A percentile compares a stretch with the other conserved stretches of the same genome.
phyloP scores from a whole-genome alignment of 345 rosid genomes.

The Cardamine occulta region DNA sequence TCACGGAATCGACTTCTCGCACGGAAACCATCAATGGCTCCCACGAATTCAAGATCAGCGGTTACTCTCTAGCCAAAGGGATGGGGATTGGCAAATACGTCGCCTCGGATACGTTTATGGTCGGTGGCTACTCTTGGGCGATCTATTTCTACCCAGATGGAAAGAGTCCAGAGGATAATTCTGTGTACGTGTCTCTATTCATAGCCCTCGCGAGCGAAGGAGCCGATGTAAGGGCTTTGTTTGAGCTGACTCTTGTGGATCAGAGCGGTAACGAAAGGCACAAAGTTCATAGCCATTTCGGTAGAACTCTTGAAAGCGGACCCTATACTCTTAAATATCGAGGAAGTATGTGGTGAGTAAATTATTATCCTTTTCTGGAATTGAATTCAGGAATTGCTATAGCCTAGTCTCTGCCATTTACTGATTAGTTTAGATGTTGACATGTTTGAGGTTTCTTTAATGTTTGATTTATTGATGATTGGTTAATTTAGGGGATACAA shows the following conservation, averaged over 20 bases:
- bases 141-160: conserved; percentile 84
- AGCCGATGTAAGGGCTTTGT: conserved; percentile 74
- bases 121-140: conserved; percentile 82
- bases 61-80: conserved; percentile 68
- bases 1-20: conserved; percentile 60
- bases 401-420: conserved; percentile 8
- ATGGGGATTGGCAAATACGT: conserved; percentile 76
- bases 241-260: conserved; percentile 76
- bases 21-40: conserved; percentile 73
- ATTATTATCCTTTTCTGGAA: neutral
- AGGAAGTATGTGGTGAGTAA: conserved; percentile 83
- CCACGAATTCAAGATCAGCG: conserved; percentile 71
- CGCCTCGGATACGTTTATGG: conserved; percentile 63
- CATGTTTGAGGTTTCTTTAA: neutral
- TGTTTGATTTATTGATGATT: conserved; percentile 7
- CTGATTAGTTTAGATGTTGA: neutral
- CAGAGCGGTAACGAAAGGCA: conserved; percentile 70
- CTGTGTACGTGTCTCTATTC: conserved; percentile 62
- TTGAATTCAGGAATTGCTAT: neutral
- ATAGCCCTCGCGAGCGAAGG: conserved; percentile 82
- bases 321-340: conserved; percentile 77
- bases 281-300: conserved; percentile 82
- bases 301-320: conserved; percentile 72
- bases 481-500: conserved; percentile 71
- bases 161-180: conserved; percentile 70